These are phyloP conservation scores for Arachnomyces sp. DNA, from an alignment of 2,329 filamentous ascomycete genomes.

Conservation along the genomic window DNA sequence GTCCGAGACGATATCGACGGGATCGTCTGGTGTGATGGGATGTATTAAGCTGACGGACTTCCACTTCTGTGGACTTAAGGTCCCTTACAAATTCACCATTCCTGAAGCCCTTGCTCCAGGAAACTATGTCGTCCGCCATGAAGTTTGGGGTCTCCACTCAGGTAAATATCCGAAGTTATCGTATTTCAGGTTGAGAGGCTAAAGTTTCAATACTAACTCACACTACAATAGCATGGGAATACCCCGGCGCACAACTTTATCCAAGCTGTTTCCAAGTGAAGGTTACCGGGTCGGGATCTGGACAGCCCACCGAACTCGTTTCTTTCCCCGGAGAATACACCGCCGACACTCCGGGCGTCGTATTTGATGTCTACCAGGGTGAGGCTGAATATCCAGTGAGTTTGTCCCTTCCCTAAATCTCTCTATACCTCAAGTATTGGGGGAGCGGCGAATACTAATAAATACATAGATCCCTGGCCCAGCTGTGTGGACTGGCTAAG, in stretches of 20 bases:
- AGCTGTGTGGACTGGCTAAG: slow-evolving; percentile 3
- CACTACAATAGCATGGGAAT: slow-evolving; percentile 23
- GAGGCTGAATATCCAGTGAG: not conserved
- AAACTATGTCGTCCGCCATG: slow-evolving; percentile 52
- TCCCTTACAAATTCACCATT: slow-evolving; percentile 45
- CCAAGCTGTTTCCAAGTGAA: slow-evolving; percentile 51
- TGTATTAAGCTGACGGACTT: slow-evolving; percentile 25
- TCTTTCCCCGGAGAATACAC: slow-evolving; percentile 49
- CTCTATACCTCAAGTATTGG: not conserved
- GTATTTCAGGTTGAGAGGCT: too few species aligned
- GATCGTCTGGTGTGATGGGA: too few species aligned
- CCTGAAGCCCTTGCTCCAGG: slow-evolving; percentile 45
- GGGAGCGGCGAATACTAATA: not conserved
- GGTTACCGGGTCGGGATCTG: slow-evolving; percentile 43
- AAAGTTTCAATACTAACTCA: too few species aligned
- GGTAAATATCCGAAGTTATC: slow-evolving; percentile 16
- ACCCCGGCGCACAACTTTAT: slow-evolving; percentile 51
- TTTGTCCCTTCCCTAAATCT: not conserved
- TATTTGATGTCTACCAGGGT: slow-evolving; percentile 44
- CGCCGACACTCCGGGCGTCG: slow-evolving; percentile 43
- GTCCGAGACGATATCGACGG: too few species aligned
- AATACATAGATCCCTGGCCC: slow-evolving; percentile 5
- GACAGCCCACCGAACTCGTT: slow-evolving; percentile 34
- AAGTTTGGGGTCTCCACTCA: slow-evolving; percentile 49
- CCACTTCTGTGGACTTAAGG: slow-evolving; percentile 38